Conservation (phyloP, 495 filamentous ascomycete species). For the Talaromyces adpressus region DNA sequence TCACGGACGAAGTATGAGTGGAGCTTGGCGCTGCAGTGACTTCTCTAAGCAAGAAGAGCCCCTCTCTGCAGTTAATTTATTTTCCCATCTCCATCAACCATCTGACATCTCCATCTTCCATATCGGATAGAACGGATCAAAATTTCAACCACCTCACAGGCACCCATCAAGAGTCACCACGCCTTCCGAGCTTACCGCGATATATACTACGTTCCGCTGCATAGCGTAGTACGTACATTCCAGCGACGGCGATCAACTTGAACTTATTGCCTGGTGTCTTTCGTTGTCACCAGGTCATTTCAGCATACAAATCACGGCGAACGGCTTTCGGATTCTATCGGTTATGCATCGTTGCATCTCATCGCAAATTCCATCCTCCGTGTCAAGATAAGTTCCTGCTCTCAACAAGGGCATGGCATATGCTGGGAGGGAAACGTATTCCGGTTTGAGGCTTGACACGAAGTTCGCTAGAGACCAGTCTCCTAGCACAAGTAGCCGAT, state of each 20-base stretch:
- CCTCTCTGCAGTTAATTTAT: not conserved
- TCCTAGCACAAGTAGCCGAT: conserved; percentile 1
- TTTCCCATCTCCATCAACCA: conserved; percentile 1
- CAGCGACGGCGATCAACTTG: not conserved
- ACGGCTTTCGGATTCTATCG: not conserved
- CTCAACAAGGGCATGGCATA: conserved; percentile 35
- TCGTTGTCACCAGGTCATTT: not conserved
- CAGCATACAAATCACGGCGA: not conserved
- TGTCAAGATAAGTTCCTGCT: conserved; percentile 11
- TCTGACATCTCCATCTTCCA: not conserved
- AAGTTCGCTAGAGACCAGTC: conserved; percentile 18
- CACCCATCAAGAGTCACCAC: not conserved
- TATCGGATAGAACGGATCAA: not conserved
- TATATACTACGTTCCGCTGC: not conserved
- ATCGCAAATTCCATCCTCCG: not conserved
- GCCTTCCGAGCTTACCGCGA: not conserved
- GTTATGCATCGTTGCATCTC: conserved; percentile 7
- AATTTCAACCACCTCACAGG: not conserved
- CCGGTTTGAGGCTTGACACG: conserved; percentile 38
- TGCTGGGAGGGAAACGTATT: conserved; percentile 27
- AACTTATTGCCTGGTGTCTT: not conserved
- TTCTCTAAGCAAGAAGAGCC: not conserved
- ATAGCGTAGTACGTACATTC: not conserved
- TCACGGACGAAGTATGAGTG: not conserved
- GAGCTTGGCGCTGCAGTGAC: not conserved